phyloP scores from a whole-genome alignment of 805 yeast genomes.

The Peterozyma xylosa region DNA sequence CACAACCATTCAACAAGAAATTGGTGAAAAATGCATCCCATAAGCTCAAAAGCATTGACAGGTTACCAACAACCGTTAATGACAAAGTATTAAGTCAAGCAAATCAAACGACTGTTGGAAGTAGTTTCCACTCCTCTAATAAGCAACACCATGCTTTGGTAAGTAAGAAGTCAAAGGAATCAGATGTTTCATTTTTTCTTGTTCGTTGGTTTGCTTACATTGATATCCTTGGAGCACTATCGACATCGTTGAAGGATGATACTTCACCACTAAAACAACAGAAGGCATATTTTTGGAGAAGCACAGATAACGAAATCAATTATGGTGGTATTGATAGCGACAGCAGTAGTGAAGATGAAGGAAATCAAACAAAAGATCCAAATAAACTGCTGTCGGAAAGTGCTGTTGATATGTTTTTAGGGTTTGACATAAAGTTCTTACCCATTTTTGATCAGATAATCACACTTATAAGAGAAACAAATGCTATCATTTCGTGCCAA shows the following conservation, averaged over 20 bases:
- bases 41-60: constrained; percentile 9
- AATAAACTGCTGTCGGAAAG: constrained; percentile 17
- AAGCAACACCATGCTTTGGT: constrained; percentile 11
- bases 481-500: constrained; percentile 5
- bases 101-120: too few relatives aligned
- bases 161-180: constrained; percentile 18
- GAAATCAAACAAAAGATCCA: not conserved
- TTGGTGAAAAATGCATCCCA: constrained; percentile 11
- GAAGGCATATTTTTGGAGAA: constrained; percentile 11
- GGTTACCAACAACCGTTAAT: constrained; percentile 1
- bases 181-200: constrained; percentile 44
- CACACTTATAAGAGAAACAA: constrained; percentile 26
- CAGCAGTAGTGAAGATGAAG: constrained; percentile 2
- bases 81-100: too few relatives aligned
- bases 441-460: constrained; percentile 49
- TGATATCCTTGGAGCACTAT: constrained; percentile 56
- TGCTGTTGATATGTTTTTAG: constrained; percentile 55
- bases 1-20: constrained; percentile 22
- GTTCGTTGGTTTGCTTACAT: constrained; percentile 64
- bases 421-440: constrained; percentile 57
- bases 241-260: constrained; percentile 36
- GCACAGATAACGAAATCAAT: constrained; percentile 11
- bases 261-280: not conserved
- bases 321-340: not conserved
- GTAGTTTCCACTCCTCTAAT: not conserved